A percentile compares a stretch with the other conserved stretches of the same genome.
These are phyloP conservation scores for Pulveroboletus sp. DNA, from an alignment of 768 basidiomycete genomes.

Conservation along the genomic window DNA sequence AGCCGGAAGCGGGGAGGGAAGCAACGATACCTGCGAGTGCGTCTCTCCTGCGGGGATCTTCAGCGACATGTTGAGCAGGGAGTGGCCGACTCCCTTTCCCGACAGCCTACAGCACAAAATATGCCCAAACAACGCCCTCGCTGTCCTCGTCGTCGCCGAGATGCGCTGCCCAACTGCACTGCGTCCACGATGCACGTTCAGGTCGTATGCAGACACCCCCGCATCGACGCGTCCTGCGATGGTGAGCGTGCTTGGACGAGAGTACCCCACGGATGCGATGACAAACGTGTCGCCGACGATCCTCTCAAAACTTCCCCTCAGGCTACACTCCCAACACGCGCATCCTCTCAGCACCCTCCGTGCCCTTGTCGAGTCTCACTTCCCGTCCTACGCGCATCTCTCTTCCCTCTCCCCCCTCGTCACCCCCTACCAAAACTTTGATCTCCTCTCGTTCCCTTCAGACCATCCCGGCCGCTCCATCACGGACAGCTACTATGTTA, in stretches of 20 bases:
- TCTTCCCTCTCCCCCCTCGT: slow-evolving; percentile 85
- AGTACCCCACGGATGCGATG: slow-evolving; percentile 69
- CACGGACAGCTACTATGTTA: slow-evolving; percentile 96
- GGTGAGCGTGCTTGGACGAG: slow-evolving; percentile 54
- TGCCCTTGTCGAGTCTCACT: slow-evolving; percentile 79
- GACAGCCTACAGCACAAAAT: neutral
- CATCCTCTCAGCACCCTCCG: slow-evolving; percentile 90
- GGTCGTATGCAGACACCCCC: slow-evolving; percentile 13
- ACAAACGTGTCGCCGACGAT: slow-evolving; percentile 89
- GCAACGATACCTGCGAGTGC: slow-evolving; percentile 21
- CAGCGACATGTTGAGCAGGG: slow-evolving; percentile 12
- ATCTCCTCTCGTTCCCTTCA: slow-evolving; percentile 87
- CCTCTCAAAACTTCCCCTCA: slow-evolving; percentile 69
- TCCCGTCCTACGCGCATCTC: slow-evolving; percentile 64
- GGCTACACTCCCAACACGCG: slow-evolving; percentile 66
- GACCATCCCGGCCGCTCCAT: slow-evolving; percentile 91
- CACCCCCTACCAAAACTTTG: slow-evolving; percentile 88
- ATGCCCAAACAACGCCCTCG: slow-evolving; percentile 20
- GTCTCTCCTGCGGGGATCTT: slow-evolving; percentile 9
- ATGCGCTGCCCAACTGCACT: slow-evolving; percentile 15
- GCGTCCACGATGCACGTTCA: slow-evolving; percentile 3
- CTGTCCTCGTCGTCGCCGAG: neutral
- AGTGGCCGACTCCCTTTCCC: too few relatives aligned
- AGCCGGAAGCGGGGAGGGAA: neutral
- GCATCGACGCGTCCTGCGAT: slow-evolving; percentile 9